Conservation (phyloP, 169 alveolate genomes). For the Plasmodium knowlesi region DNA sequence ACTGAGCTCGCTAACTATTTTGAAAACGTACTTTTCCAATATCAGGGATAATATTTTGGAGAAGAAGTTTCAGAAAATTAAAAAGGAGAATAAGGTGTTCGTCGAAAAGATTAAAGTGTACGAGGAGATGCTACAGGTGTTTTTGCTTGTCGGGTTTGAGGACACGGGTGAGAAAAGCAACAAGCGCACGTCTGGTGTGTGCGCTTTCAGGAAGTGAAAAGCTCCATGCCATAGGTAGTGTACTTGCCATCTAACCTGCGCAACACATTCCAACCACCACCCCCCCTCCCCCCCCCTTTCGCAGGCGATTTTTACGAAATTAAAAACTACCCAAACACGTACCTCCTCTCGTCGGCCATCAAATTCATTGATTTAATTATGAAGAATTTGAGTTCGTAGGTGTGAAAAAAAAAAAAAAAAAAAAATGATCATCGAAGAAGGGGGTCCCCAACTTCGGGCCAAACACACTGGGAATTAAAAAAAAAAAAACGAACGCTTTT, state of each 20-base stretch:
- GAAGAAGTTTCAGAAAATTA: conserved; percentile 65
- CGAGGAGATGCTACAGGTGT: conserved; percentile 60
- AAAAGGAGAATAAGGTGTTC: conserved; percentile 66
- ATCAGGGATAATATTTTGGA: conserved; percentile 60
- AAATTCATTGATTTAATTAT: conserved; percentile 59
- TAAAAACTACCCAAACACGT: conserved; percentile 62
- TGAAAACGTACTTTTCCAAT: conserved; percentile 45
- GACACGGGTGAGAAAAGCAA: conserved; percentile 37
- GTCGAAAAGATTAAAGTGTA: conserved; percentile 49
- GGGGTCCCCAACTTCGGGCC: not conserved
- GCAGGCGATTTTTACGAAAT: conserved; percentile 68
- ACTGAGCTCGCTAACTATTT: conserved; percentile 29
- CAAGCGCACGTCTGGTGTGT: not conserved
- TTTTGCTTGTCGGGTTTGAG: conserved; percentile 71
- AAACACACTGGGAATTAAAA: not conserved
- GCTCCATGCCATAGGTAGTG: not conserved
- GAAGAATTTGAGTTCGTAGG: conserved; percentile 23
- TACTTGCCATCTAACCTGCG: not conserved
- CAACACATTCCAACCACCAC: too few relatives aligned
- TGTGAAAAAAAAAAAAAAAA: not conserved
- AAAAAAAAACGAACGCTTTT: not conserved
- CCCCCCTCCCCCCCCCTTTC: not conserved
- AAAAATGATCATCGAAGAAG: not conserved
- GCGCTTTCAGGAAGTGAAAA: not conserved
- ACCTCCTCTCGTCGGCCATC: conserved; percentile 56